A percentile compares a stretch with the other conserved stretches of the same genome.
These are phyloP conservation scores for Fusarium torulosum DNA, from an alignment of 2,329 filamentous ascomycete genomes.

Conservation along the genomic window DNA sequence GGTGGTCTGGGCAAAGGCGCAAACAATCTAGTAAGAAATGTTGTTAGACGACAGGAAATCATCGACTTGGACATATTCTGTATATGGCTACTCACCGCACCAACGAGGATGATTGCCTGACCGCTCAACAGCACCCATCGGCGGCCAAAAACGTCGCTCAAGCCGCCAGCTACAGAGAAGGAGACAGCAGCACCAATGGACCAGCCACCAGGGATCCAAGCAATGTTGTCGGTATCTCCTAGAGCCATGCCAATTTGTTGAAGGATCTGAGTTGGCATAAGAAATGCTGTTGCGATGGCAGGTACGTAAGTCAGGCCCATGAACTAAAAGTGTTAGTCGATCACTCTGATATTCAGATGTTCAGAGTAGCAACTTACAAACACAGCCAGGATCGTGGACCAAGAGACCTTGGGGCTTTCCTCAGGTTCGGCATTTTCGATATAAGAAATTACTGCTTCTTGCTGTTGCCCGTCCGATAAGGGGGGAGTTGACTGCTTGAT, in stretches of 20 bases:
- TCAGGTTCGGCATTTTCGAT: constrained; percentile 4
- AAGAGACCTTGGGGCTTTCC: constrained; percentile 9
- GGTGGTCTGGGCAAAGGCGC: constrained; percentile 6
- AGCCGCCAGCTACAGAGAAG: constrained; percentile 11
- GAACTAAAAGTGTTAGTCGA: background rate
- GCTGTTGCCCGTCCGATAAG: too few relatives aligned
- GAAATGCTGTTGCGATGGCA: constrained; percentile 15
- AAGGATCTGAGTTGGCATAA: constrained; percentile 21
- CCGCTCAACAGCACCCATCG: constrained; percentile 13
- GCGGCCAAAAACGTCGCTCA: constrained; percentile 19
- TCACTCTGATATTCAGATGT: accelerated
- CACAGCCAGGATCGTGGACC: constrained; percentile 15
- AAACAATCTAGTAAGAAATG: background rate
- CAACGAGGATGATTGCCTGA: constrained; percentile 10
- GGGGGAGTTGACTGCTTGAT: too few relatives aligned
- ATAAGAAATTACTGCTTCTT: background rate
- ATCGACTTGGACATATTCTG: accelerated
- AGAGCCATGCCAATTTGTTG: constrained; percentile 17
- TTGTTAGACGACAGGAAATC: background rate
- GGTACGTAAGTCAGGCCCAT: constrained; percentile 21
- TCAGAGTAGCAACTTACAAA: background rate
- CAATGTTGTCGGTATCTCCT: constrained; percentile 8
- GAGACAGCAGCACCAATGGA: constrained; percentile 16
- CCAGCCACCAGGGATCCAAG: constrained; percentile 24
- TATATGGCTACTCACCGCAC: background rate